These are phyloP conservation scores for Ophiocordyceps sinensis DNA, from an alignment of 2,329 filamentous ascomycete species.

Conservation along the genomic window DNA sequence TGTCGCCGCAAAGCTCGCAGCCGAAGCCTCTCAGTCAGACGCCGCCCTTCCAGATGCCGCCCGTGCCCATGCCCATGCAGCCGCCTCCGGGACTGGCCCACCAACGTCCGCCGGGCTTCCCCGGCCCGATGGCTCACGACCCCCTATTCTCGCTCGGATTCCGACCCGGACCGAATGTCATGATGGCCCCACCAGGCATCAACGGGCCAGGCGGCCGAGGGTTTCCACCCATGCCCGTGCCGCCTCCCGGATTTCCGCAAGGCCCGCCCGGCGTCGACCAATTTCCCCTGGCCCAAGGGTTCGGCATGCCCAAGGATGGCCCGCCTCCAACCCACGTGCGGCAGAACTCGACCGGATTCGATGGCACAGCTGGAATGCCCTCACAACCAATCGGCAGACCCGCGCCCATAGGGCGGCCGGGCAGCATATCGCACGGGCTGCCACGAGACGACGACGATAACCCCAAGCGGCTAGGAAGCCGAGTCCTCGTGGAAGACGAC, in stretches of 20 bases:
- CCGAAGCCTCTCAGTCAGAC: slow-evolving; percentile 20
- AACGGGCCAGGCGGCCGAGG: slow-evolving; percentile 27
- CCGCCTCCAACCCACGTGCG: slow-evolving; percentile 47
- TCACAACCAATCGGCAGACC: slow-evolving; percentile 68
- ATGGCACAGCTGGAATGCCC: slow-evolving; percentile 34
- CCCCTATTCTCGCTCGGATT: slow-evolving; percentile 32
- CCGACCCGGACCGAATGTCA: slow-evolving; percentile 29
- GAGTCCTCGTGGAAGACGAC: slow-evolving; percentile 70
- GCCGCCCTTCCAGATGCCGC: slow-evolving; percentile 38
- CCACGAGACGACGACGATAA: slow-evolving; percentile 46
- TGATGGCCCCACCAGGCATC: slow-evolving; percentile 37
- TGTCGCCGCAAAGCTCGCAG: slow-evolving; percentile 41
- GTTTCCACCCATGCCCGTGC: slow-evolving; percentile 23
- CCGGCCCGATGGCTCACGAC: slow-evolving; percentile 43
- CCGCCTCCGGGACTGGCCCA: slow-evolving; percentile 23
- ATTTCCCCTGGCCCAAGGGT: slow-evolving; percentile 16
- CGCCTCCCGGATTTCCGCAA: slow-evolving; percentile 22
- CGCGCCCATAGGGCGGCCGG: slow-evolving; percentile 75
- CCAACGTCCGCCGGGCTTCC: slow-evolving; percentile 30
- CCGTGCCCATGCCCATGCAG: slow-evolving; percentile 42
- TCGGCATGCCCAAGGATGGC: slow-evolving; percentile 17
- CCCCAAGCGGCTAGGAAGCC: slow-evolving; percentile 74
- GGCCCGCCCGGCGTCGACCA: slow-evolving; percentile 11
- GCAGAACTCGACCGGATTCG: slow-evolving; percentile 61
- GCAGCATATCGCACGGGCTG: slow-evolving; percentile 49